Percentiles rank a stretch among this genome's conserved stretches.
Evolutionary conservation across 2,329 filamentous ascomycete genomes (phyloP).

Genomic region (Colletotrichum salicis): DNA sequence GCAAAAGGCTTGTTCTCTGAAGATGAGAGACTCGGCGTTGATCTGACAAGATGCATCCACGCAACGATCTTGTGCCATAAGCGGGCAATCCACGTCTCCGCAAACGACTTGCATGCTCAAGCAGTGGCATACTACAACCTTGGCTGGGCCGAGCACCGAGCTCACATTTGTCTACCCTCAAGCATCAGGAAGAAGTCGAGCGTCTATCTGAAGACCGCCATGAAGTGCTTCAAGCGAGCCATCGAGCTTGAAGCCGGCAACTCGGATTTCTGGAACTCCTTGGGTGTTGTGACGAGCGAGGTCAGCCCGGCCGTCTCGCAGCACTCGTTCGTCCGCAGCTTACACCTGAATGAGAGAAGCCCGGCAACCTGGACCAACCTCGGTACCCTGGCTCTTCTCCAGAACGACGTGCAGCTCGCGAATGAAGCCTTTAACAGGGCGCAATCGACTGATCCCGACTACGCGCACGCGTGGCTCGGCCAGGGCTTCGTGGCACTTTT

Average conservation of each 20-base stretch:
- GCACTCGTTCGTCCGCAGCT: slow-evolving; percentile 89
- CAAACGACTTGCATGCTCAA: slow-evolving; percentile 84
- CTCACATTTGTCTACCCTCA: slow-evolving; percentile 73
- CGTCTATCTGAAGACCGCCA: slow-evolving; percentile 80
- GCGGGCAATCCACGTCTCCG: slow-evolving; percentile 78
- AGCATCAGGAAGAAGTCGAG: slow-evolving; percentile 66
- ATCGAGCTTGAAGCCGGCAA: slow-evolving; percentile 97
- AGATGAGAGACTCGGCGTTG: slow-evolving; percentile 59
- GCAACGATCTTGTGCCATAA: slow-evolving; percentile 88
- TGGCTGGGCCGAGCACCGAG: slow-evolving; percentile 90
- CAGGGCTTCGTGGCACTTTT: slow-evolving; percentile 87
- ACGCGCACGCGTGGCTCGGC: slow-evolving; percentile 91
- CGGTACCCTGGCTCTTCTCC: slow-evolving; percentile 84
- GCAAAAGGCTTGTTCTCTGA: slow-evolving; percentile 57
- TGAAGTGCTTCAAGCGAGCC: slow-evolving; percentile 92
- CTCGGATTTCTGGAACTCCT: slow-evolving; percentile 94
- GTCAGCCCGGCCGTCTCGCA: slow-evolving; percentile 90
- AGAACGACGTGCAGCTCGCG: slow-evolving; percentile 86
- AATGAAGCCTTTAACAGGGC: slow-evolving; percentile 90
- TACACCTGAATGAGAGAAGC: slow-evolving; percentile 92
- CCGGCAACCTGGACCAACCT: slow-evolving; percentile 91
- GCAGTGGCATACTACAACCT: slow-evolving; percentile 98
- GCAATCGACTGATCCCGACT: slow-evolving; percentile 94
- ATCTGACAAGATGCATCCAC: slow-evolving; percentile 71
- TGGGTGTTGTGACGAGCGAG: slow-evolving; percentile 89